Percentiles rank a stretch among this genome's conserved stretches.
These are phyloP conservation scores for Aspergillus caelatus DNA, from an alignment of 2,329 filamentous ascomycete species.

Conservation along the genomic window DNA sequence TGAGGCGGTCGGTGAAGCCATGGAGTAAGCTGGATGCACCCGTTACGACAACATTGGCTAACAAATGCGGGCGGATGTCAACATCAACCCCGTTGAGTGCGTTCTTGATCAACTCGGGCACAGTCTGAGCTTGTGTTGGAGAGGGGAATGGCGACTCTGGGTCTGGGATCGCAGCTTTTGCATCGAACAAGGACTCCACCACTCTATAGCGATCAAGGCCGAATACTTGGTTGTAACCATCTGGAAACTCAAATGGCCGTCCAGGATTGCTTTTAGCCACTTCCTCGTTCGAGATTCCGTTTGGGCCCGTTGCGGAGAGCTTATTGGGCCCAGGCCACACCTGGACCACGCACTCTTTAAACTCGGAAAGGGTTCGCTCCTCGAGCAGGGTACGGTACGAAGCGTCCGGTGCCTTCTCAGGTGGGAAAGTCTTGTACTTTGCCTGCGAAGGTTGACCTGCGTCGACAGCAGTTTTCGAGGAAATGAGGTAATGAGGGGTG, in stretches of 20 bases:
- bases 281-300: slow-evolving; percentile 71
- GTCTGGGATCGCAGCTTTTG: slow-evolving; percentile 68
- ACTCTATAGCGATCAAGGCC: slow-evolving; percentile 83
- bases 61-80: slow-evolving; percentile 79
- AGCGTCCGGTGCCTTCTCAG: slow-evolving; percentile 57
- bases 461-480: slow-evolving; percentile 86
- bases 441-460: slow-evolving; percentile 79
- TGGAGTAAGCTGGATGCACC: slow-evolving; percentile 85
- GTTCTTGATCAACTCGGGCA: slow-evolving; percentile 78
- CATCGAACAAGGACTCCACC: slow-evolving; percentile 89
- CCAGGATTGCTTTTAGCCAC: slow-evolving; percentile 72
- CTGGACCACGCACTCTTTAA: slow-evolving; percentile 97
- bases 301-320: slow-evolving; percentile 55
- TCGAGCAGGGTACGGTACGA: slow-evolving; percentile 85
- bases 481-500: slow-evolving; percentile 83
- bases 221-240: slow-evolving; percentile 96
- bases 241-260: slow-evolving; percentile 93
- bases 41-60: slow-evolving; percentile 90
- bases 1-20: slow-evolving; percentile 88
- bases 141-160: slow-evolving; percentile 49
- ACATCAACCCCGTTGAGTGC: slow-evolving; percentile 81
- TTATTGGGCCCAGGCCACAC: slow-evolving; percentile 82
- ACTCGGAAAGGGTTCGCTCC: slow-evolving; percentile 89
- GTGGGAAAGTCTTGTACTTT: slow-evolving; percentile 70
- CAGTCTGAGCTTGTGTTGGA: slow-evolving; percentile 73